These are phyloP conservation scores for Neonectria sp. DNA, from an alignment of 2,329 filamentous ascomycete species.

Conservation along the genomic window DNA sequence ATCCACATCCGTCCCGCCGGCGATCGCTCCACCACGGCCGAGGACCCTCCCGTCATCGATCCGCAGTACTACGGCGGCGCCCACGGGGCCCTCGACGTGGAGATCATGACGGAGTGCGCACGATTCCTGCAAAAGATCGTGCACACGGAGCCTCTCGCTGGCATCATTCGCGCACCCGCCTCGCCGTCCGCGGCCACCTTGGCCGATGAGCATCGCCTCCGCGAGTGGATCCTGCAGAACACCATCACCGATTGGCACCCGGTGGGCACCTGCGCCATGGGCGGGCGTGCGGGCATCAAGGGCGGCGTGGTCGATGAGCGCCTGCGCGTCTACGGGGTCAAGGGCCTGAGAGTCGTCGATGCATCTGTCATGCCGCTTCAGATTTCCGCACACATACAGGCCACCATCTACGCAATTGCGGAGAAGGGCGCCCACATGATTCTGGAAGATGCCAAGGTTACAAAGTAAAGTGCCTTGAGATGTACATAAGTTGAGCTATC, in stretches of 20 bases:
- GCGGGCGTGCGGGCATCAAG: constrained; percentile 46
- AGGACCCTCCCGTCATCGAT: constrained; percentile 56
- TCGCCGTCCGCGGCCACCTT: constrained; percentile 42
- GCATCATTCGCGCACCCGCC: constrained; percentile 53
- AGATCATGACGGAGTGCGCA: constrained; percentile 59
- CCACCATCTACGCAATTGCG: constrained; percentile 56
- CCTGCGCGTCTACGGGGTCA: constrained; percentile 50
- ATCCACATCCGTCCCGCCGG: constrained; percentile 58
- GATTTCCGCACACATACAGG: constrained; percentile 50
- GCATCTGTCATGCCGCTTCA: constrained; percentile 51
- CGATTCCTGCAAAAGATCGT: constrained; percentile 58
- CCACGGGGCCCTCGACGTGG: constrained; percentile 58
- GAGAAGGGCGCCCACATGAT: constrained; percentile 50
- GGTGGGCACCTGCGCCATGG: constrained; percentile 54
- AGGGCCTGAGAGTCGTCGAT: constrained; percentile 47
- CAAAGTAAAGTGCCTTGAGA: not conserved
- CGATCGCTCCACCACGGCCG: constrained; percentile 33
- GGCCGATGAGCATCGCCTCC: constrained; percentile 32
- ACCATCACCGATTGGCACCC: constrained; percentile 58
- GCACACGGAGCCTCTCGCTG: constrained; percentile 53
- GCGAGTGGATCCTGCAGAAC: constrained; percentile 48
- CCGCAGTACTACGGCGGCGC: constrained; percentile 58
- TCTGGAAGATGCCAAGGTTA: constrained; percentile 32
- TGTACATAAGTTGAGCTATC: not conserved
- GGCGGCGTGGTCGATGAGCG: constrained; percentile 52